Evolutionary conservation across 225 moss, liverwort and hornwort genomes (phyloP), one percentile per base, ranked within the genome.

Genomic region (Neckera pumila): DNA sequence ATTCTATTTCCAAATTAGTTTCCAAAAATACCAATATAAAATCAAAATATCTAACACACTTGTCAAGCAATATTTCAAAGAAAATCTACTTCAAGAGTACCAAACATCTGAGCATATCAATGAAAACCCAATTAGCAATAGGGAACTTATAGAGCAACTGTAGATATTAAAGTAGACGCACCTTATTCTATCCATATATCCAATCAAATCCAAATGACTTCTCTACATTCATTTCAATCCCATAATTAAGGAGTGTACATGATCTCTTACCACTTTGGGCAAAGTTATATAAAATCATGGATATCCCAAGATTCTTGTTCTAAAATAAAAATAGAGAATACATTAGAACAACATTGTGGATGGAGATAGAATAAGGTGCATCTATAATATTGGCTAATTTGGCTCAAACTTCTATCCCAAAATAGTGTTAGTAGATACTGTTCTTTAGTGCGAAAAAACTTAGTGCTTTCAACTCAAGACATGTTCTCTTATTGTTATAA

Each of bases 301-400:
- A 28, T 2, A 3, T 2, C 2, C 10, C 11, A 45, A 73, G 3
- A 45, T 45, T 45, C 10, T 73, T 28, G 17, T 45, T 73, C 13
- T 10, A 30, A 45, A 73, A 45, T 30, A 4, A 28, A 30, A 2
- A 45, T 11, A 73, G 1, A 25, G 0, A 25, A 1, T 14, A 40
- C 14, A 40, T 40, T 69, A 23, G 9, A 73, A 3, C 9, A 9
- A 71, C 1, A 2, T 27, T 72, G 3, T 0, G 3, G 2, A 17
- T 0, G 0, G 0, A 72, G 3, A 71, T 3, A 42, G 3, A 72
- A 15, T 26, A 42, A 71, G 8, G 14, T 21, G 5, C 2, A 1
- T 40, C 4, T 27, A 71, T 16, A 1, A 3, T 16, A 27, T 2
- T 28, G 0, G 2, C 0, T 72, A 4, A 43, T 72, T 43, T 27